Percentiles rank a stretch among this genome's conserved stretches.
Conservation (phyloP, 768 basidiomycete species). For the Leccinum longicurvipes region DNA sequence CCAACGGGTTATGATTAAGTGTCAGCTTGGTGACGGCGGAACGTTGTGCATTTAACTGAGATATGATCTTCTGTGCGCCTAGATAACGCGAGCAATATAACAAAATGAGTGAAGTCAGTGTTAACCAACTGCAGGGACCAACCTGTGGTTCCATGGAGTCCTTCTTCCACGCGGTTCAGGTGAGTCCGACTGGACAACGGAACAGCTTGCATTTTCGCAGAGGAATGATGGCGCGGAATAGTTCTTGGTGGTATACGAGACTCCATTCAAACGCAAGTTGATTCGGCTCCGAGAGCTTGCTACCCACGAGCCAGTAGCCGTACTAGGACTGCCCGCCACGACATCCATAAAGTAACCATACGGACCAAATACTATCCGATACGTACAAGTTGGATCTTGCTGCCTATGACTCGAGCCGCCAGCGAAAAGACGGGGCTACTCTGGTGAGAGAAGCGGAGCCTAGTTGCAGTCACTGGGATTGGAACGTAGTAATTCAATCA, state of each 20-base stretch:
- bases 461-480: background rate
- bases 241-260: background rate
- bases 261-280: constrained; percentile 17
- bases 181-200: constrained; percentile 17
- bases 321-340: background rate
- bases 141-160: constrained; percentile 23
- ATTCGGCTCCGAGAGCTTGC: background rate
- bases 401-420: background rate
- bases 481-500: background rate
- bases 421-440: background rate
- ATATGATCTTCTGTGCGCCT: constrained; percentile 56
- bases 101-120: background rate
- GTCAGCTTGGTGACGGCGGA: constrained; percentile 46
- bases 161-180: constrained; percentile 17
- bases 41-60: constrained; percentile 41
- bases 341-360: background rate
- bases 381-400: constrained; percentile 5
- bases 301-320: background rate
- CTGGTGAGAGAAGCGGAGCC: background rate
- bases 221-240: background rate
- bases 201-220: constrained; percentile 3
- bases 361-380: background rate
- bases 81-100: constrained; percentile 1
- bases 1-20: constrained; percentile 54
- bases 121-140: background rate